Base-by-base conservation (phyloP, 805 yeast genomes). In the Komagataella pseudopastoris region DNA sequence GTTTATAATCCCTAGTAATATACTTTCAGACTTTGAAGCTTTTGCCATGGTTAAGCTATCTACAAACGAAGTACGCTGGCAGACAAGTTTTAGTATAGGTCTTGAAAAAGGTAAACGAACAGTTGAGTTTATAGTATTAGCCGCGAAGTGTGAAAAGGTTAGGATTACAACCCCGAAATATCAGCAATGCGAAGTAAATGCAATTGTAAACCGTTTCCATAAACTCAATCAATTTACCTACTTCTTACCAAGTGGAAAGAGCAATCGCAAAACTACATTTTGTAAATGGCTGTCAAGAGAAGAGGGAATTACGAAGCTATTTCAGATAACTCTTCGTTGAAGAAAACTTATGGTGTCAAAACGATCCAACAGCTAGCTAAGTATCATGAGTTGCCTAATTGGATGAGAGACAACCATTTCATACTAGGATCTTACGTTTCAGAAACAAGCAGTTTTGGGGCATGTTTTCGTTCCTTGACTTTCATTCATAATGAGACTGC, bases 401-500 rank as follows among this genome's bases (percentile, higher is more conserved):
- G 83, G 83, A 83, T 77, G 55, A 69, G 74, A 56, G 83, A 78
- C 54, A 78, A 78, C 55, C 78, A 76, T 55, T 77, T 58, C 54
- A 77, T 78, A 14, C 57, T 66, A 14, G 64, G 75, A 0, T 80
- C 81, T 0, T 78, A 78, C 56, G 80, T 78, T 23, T 63, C 59
- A 52, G 76, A 70, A 53, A 77, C 81, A 1, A 55, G 61, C 8
- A 72, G 77, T 23, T 65, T 64, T 45, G 53, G 51, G 44, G 62
- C 60, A 48, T 73, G 80, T 53, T 57, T 72, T 6, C 54, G 59
- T 20, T 72, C 81, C 0, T 60, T 78, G 16, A 54, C 66, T 6
- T 77, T 74, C 51, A 51, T 76, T 4, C 80, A 78, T 57, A 78
- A 78, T 55, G 83, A 78, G 56, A 60, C 80, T 0, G 74, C 76